Conservation (phyloP, 2,329 filamentous ascomycete species). For the Tolypocladium endophyticum region DNA sequence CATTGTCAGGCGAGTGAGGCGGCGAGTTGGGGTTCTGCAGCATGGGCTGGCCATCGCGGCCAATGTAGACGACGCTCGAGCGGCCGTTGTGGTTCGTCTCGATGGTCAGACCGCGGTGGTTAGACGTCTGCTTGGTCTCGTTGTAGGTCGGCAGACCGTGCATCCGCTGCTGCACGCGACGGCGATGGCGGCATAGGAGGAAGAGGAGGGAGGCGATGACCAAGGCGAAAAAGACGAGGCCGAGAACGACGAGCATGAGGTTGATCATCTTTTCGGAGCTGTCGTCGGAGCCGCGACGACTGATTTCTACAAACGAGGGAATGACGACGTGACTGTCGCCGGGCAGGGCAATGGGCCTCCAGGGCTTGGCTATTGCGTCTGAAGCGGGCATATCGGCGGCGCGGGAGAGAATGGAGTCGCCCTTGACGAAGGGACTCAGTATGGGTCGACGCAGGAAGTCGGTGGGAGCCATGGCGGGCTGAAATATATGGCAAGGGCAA, state of each 20-base stretch:
- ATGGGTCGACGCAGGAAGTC: neutral
- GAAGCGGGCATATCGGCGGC: slow-evolving; percentile 3
- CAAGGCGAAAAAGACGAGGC: slow-evolving; percentile 64
- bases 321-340: slow-evolving; percentile 2
- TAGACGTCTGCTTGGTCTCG: slow-evolving; percentile 43
- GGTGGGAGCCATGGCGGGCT: slow-evolving; percentile 6
- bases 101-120: slow-evolving; percentile 45
- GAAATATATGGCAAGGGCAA: neutral
- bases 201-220: slow-evolving; percentile 58
- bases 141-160: slow-evolving; percentile 61
- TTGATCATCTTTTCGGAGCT: slow-evolving; percentile 55
- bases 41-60: slow-evolving; percentile 66
- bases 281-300: slow-evolving; percentile 5
- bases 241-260: slow-evolving; percentile 69
- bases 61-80: slow-evolving; percentile 66
- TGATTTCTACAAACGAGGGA: slow-evolving; percentile 4
- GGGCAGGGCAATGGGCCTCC: slow-evolving; percentile 4
- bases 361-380: slow-evolving; percentile 2
- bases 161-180: slow-evolving; percentile 33
- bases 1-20: slow-evolving; percentile 66
- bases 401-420: slow-evolving; percentile 3
- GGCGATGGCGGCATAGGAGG: slow-evolving; percentile 56
- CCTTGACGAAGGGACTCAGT: neutral
- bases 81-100: slow-evolving; percentile 44
- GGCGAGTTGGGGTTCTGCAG: slow-evolving; percentile 65